Percentiles rank a stretch among this genome's conserved stretches.
Conservation (phyloP, 768 basidiomycete genomes). For the Russula lepida region DNA sequence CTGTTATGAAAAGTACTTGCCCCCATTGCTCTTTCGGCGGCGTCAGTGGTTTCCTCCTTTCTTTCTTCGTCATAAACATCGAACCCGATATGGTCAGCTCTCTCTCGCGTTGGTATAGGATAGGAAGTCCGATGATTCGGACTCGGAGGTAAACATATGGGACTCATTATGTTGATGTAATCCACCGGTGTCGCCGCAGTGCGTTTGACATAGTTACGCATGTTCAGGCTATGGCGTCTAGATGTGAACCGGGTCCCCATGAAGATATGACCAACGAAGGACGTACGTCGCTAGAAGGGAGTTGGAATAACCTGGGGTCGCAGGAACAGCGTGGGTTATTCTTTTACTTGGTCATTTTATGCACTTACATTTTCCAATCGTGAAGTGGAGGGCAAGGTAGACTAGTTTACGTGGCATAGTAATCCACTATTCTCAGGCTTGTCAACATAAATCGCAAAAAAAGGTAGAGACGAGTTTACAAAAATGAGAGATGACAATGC, state of each 20-base stretch:
- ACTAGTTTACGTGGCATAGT: constrained; percentile 1
- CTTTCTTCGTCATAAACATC: background rate
- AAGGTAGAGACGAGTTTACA: background rate
- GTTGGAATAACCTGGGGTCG: constrained; percentile 11
- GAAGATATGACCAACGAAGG: background rate
- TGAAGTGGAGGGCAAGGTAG: constrained; percentile 15
- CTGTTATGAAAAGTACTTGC: background rate
- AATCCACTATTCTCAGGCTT: constrained; percentile 5
- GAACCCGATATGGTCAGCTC: background rate
- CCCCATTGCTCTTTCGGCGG: background rate
- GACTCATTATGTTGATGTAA: background rate
- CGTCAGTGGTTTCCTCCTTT: background rate
- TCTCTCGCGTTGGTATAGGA: background rate
- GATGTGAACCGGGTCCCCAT: background rate
- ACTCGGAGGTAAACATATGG: background rate
- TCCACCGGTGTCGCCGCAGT: background rate
- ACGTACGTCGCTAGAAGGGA: constrained; percentile 14
- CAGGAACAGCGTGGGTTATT: background rate
- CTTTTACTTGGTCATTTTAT: background rate
- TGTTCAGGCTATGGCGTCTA: constrained; percentile 9
- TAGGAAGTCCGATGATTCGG: background rate
- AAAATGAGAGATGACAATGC: constrained; percentile 4
- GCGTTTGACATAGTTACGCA: constrained; percentile 16
- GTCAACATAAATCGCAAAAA: background rate
- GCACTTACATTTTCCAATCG: constrained; percentile 14